Conservation (phyloP, 1,139 yeast species). For the Geotrichum armillariae region DNA sequence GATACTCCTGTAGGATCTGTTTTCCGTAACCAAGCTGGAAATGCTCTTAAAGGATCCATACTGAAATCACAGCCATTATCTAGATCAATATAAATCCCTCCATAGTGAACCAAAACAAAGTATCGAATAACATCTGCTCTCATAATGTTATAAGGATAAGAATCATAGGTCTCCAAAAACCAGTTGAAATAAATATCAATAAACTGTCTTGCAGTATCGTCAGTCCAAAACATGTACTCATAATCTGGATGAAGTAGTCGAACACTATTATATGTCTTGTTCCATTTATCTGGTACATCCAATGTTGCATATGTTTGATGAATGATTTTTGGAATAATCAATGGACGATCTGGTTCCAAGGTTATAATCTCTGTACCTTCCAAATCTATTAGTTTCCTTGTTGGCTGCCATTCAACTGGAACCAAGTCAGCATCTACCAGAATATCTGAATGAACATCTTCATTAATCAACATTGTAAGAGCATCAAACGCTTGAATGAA, state of each 20-base stretch:
- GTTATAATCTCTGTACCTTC: slow-evolving; percentile 25
- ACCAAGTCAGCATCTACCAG: slow-evolving; percentile 41
- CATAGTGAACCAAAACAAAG: slow-evolving; percentile 76
- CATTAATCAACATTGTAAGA: slow-evolving; percentile 70
- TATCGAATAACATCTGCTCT: slow-evolving; percentile 90
- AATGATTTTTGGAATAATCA: slow-evolving; percentile 77
- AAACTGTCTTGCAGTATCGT: slow-evolving; percentile 75
- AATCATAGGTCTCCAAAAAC: slow-evolving; percentile 78
- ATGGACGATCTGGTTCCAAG: slow-evolving; percentile 43
- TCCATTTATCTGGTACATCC: slow-evolving; percentile 79
- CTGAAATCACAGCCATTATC: slow-evolving; percentile 83
- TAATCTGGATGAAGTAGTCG: slow-evolving; percentile 80
- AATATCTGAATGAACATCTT: slow-evolving; percentile 67
- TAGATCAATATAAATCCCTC: slow-evolving; percentile 86
- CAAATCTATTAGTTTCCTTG: background rate
- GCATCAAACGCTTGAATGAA: slow-evolving; percentile 69
- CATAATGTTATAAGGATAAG: slow-evolving; percentile 76
- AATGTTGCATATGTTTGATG: slow-evolving; percentile 88
- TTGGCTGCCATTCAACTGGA: background rate
- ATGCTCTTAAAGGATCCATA: slow-evolving; percentile 75
- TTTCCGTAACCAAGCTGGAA: slow-evolving; percentile 83
- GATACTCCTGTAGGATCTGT: slow-evolving; percentile 90
- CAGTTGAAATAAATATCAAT: slow-evolving; percentile 78
- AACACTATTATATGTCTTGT: slow-evolving; percentile 71
- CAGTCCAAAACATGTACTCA: slow-evolving; percentile 85